Evolutionary conservation across 1,284 basidiomycete genomes (phyloP).

Genomic region (Schizophyllum amplum): DNA sequence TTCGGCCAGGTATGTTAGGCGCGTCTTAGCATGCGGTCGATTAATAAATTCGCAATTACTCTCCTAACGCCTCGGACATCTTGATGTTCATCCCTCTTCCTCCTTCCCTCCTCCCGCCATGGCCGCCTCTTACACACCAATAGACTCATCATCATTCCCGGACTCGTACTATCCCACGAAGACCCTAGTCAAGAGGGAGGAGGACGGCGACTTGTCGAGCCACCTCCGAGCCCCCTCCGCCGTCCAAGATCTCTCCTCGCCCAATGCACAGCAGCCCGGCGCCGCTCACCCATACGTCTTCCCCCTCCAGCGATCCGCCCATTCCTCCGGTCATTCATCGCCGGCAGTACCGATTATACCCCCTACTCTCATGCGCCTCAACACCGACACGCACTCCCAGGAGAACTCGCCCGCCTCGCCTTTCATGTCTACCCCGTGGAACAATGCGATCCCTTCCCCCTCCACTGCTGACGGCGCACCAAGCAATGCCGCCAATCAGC

Average conservation of each 20-base stretch:
- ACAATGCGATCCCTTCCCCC: not conserved
- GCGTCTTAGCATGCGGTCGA: not conserved
- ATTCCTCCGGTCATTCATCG: constrained; percentile 2
- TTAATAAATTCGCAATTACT: not conserved
- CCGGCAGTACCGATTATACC: not conserved
- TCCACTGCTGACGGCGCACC: not conserved
- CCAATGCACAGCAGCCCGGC: not conserved
- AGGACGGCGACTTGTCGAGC: not conserved
- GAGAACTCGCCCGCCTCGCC: not conserved
- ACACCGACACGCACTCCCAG: not conserved
- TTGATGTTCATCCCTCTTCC: not conserved
- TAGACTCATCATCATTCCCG: not conserved
- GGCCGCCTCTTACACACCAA: not conserved
- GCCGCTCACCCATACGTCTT: constrained; percentile 5
- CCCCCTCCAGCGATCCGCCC: constrained; percentile 2
- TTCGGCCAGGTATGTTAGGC: not conserved
- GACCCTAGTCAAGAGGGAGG: not conserved
- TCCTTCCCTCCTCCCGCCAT: not conserved
- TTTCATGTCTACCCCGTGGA: not conserved
- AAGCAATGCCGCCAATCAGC: not conserved
- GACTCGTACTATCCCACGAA: not conserved
- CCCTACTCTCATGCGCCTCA: not conserved
- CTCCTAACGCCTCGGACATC: not conserved
- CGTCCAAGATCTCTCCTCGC: not conserved
- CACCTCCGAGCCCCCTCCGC: not conserved